These are phyloP conservation scores for Xylariaceae sp. DNA, from an alignment of 2,329 filamentous ascomycete species.

Conservation along the genomic window DNA sequence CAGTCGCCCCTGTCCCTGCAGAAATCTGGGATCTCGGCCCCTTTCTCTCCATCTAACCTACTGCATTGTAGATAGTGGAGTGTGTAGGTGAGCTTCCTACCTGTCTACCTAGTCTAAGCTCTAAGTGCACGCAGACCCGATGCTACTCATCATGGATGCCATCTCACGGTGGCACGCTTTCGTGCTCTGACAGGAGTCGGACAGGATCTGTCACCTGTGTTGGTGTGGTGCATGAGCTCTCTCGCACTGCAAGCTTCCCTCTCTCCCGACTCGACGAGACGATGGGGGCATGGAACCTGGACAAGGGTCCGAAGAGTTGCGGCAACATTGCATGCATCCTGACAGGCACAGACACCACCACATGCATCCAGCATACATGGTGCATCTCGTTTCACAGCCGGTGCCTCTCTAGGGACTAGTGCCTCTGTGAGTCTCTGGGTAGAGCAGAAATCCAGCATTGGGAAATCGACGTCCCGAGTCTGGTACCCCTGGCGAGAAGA, in stretches of 20 bases:
- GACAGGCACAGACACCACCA: constrained; percentile 4
- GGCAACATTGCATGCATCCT: too few relatives aligned
- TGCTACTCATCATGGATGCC: constrained; percentile 12
- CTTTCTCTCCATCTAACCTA: too few relatives aligned
- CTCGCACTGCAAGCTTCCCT: constrained; percentile 6
- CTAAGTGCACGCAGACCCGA: constrained; percentile 23
- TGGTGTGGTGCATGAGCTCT: constrained; percentile 10
- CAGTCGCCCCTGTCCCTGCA: constrained; percentile 29
- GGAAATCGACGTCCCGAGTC: neutral
- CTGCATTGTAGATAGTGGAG: too few relatives aligned
- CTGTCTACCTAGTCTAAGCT: constrained; percentile 22
- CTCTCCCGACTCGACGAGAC: constrained; percentile 1
- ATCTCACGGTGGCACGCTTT: too few relatives aligned
- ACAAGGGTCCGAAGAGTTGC: too few relatives aligned
- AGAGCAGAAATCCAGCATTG: too few relatives aligned
- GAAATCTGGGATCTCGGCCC: constrained; percentile 24
- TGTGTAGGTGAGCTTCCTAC: constrained; percentile 1
- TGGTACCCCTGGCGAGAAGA: too few relatives aligned
- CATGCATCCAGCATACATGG: constrained; percentile 1
- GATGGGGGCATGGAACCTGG: constrained; percentile 8
- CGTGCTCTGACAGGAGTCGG: too few relatives aligned
- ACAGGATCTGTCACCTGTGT: too few relatives aligned
- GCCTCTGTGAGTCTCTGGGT: too few relatives aligned
- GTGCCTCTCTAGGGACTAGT: neutral
- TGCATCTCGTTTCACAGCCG: constrained; percentile 12